Evolutionary conservation across 352 stramenopile genomes (phyloP).

Genomic region (Discostella stelligera): DNA sequence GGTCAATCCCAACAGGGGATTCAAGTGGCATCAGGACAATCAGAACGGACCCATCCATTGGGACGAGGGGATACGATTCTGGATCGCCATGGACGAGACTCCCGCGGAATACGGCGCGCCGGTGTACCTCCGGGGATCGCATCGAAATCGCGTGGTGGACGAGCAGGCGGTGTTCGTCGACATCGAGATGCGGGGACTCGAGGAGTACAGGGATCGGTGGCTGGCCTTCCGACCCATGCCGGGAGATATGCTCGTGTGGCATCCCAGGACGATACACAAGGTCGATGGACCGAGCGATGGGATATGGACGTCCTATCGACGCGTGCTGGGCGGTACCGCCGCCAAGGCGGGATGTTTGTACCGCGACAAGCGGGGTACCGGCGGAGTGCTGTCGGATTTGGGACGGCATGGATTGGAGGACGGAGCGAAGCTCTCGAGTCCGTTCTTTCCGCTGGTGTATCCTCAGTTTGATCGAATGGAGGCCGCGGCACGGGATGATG

Average conservation of each 20-base stretch:
- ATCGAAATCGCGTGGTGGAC: constrained; percentile 73
- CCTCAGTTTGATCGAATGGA: constrained; percentile 66
- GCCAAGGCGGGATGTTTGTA: constrained; percentile 72
- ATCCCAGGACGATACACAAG: constrained; percentile 84
- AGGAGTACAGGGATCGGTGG: constrained; percentile 71
- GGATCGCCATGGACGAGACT: constrained; percentile 85
- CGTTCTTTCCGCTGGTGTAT: constrained; percentile 81
- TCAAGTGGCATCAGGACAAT: constrained; percentile 87
- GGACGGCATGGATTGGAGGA: constrained; percentile 73
- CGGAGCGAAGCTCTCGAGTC: constrained; percentile 58
- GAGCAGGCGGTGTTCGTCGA: constrained; percentile 82
- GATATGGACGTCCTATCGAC: constrained; percentile 79
- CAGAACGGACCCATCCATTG: constrained; percentile 82
- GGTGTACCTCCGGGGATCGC: constrained; percentile 81
- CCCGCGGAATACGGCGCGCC: constrained; percentile 81
- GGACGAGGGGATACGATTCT: constrained; percentile 81
- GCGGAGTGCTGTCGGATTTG: constrained; percentile 78
- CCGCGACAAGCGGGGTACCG: constrained; percentile 77
- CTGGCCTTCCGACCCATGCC: constrained; percentile 79
- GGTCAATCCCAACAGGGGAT: constrained; percentile 86
- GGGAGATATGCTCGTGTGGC: constrained; percentile 84
- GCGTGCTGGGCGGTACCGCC: constrained; percentile 79
- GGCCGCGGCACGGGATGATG: constrained; percentile 57
- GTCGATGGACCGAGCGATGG: constrained; percentile 81
- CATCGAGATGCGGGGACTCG: constrained; percentile 76